These are phyloP conservation scores for Coemansia sp. DNA, from an alignment of 192 early-diverging fungal genomes.

Conservation along the genomic window DNA sequence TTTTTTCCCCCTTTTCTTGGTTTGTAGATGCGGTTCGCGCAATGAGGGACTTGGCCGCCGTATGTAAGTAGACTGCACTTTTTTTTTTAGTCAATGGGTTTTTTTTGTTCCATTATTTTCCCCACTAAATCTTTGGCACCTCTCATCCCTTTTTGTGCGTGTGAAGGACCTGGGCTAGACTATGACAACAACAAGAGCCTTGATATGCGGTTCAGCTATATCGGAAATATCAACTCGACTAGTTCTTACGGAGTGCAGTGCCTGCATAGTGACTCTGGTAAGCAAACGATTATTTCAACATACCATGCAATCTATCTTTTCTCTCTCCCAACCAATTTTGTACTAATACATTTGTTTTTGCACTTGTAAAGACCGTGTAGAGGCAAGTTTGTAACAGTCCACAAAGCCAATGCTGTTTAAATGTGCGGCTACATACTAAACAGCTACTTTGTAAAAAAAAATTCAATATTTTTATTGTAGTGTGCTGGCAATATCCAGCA, in stretches of 20 bases:
- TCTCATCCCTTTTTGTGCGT: not conserved
- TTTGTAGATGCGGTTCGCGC: slow-evolving; percentile 38
- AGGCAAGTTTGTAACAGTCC: slow-evolving; percentile 1
- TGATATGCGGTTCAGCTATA: slow-evolving; percentile 44
- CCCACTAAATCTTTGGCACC: too few relatives aligned
- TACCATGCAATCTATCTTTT: too few relatives aligned
- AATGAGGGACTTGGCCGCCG: slow-evolving; percentile 50
- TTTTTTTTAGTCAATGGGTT: not conserved
- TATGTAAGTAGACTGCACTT: slow-evolving; percentile 41
- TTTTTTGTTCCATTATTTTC: too few relatives aligned
- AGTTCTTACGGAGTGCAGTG: slow-evolving; percentile 38
- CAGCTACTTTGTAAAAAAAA: too few relatives aligned
- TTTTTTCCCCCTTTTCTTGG: not conserved
- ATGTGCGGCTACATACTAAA: too few relatives aligned
- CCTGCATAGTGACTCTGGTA: slow-evolving; percentile 43
- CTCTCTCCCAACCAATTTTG: too few relatives aligned
- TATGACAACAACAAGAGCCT: slow-evolving; percentile 36
- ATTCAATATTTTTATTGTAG: slow-evolving; percentile 18
- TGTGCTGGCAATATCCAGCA: slow-evolving; percentile 54
- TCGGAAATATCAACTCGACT: slow-evolving; percentile 29
- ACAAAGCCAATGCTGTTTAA: too few relatives aligned
- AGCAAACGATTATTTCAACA: not conserved
- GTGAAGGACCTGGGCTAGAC: too few relatives aligned
- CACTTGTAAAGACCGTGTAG: not conserved
- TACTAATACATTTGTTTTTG: not conserved